Evolutionary conservation across 2,329 filamentous ascomycete genomes (phyloP).

Genomic region (Pseudogymnoascus destructans): DNA sequence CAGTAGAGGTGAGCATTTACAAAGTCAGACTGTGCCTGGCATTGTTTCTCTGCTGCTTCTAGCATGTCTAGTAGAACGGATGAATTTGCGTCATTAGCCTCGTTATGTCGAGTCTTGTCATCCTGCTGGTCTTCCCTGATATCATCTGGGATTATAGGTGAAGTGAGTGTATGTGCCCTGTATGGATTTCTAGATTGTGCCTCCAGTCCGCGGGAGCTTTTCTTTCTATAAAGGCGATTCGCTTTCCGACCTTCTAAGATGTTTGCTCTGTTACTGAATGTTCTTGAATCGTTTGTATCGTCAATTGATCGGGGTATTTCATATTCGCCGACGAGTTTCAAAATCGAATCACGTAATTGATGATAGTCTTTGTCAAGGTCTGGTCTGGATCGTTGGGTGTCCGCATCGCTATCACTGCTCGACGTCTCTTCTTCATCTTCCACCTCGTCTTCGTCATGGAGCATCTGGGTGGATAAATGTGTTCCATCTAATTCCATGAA

Average conservation of each 20-base stretch:
- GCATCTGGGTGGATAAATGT: constrained; percentile 56
- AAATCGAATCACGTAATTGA: constrained; percentile 64
- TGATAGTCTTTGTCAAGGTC: constrained; percentile 71
- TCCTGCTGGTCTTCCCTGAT: constrained; percentile 12
- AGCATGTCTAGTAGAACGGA: constrained; percentile 58
- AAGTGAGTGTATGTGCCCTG: constrained; percentile 22
- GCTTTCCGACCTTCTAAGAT: constrained; percentile 37
- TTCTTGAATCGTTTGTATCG: constrained; percentile 43
- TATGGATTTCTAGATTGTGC: constrained; percentile 48
- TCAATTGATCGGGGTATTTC: constrained; percentile 60
- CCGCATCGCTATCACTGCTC: constrained; percentile 47
- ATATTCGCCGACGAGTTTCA: constrained; percentile 70
- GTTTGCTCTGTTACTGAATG: constrained; percentile 57
- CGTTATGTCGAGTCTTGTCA: constrained; percentile 19
- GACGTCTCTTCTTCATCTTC: constrained; percentile 51
- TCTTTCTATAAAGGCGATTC: constrained; percentile 45
- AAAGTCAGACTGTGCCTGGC: constrained; percentile 68
- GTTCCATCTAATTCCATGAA: constrained; percentile 65
- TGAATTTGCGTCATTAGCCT: constrained; percentile 32
- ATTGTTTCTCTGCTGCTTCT: constrained; percentile 62
- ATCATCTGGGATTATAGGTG: neutral
- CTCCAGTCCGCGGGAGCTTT: constrained; percentile 34
- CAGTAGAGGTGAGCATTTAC: constrained; percentile 75
- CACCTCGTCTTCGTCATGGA: constrained; percentile 55
- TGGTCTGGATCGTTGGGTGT: constrained; percentile 38